A percentile compares a stretch with the other conserved stretches of the same genome.
These are phyloP conservation scores for Lipomyces chichibuensis DNA, from an alignment of 805 yeast genomes.

Conservation along the genomic window DNA sequence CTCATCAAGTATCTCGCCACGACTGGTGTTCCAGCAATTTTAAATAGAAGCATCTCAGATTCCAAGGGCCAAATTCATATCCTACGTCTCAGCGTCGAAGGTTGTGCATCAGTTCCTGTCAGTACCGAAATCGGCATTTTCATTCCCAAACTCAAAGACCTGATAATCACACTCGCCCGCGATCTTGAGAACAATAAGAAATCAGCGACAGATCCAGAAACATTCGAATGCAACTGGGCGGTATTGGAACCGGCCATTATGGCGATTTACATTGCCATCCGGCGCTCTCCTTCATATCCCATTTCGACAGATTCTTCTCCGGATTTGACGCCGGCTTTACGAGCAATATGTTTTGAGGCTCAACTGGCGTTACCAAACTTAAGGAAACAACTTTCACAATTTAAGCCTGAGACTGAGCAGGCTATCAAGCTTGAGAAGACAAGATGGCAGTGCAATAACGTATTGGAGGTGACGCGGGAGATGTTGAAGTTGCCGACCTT, in stretches of 20 bases:
- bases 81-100: conserved; percentile 29
- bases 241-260: conserved; percentile 25
- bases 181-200: neutral
- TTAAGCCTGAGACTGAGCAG: neutral
- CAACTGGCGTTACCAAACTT: conserved; percentile 14
- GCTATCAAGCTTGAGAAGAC: conserved; percentile 8
- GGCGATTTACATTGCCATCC: conserved; percentile 24
- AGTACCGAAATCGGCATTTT: conserved; percentile 28
- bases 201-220: neutral
- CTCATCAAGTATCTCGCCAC: conserved; percentile 22
- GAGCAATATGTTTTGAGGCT: conserved; percentile 20
- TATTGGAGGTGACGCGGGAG: conserved; percentile 24
- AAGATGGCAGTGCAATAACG: conserved; percentile 25
- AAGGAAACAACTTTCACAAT: conserved; percentile 8
- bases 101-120: conserved; percentile 21
- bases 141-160: conserved; percentile 28
- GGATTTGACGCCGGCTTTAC: conserved; percentile 31
- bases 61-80: conserved; percentile 12
- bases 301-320: conserved; percentile 29
- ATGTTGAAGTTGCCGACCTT: conserved; percentile 20
- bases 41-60: conserved; percentile 4
- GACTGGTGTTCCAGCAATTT: conserved; percentile 26
- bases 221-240: conserved; percentile 22
- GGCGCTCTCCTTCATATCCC: conserved; percentile 28
- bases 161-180: conserved; percentile 6